Base-by-base conservation (phyloP, 2,329 filamentous ascomycete genomes). In the Raffaelea ambrosiae region DNA sequence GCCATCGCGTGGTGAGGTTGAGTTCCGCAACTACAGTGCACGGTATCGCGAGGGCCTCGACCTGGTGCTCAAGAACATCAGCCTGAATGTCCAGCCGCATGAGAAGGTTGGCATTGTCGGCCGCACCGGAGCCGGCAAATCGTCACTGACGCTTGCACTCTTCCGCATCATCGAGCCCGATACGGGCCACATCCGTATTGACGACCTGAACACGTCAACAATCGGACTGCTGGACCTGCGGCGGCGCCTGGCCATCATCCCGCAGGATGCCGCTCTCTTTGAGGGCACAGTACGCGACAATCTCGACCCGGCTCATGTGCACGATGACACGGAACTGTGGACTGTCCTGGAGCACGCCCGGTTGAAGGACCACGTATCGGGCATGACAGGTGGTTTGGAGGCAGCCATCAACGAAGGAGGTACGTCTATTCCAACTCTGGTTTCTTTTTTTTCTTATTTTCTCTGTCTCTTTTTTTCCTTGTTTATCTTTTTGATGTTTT, bases 61-160 rank as follows among this genome's bases (percentile, higher is more conserved):
- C 59, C 75, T 95, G 50, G 91, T 97, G 48, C 75, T 98, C 56
- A 96, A 94, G 73, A 86, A 96, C 61, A 82, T 98, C 67, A 91
- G 79, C 59, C 73, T 98, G 14, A 82, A 88, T 62, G 95, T 98
- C 72, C 94, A 95, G 70, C 84, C 91, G 5, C 88, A 90, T 61
- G 93, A 98, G 72, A 98, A 97, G 76, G 93, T 98, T 63, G 93
- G 93, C 51, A 90, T 98, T 11, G 93, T 98, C 29, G 93, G 93
- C 48, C 85, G 93, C 43, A 98, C 93, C 1, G 93, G 93, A 47
- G 93, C 93, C 29, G 93, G 93, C 61, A 98, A 98, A 71, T 95
- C 88, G 51, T 95, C 89, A 10, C 71, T 98, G 52, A 97, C 93
- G 1, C 74, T 98, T 52, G 84, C 93, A 2, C 73, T 98, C 19